Conservation (phyloP, 2,329 filamentous ascomycete genomes). For the Talaromyces sp. region DNA sequence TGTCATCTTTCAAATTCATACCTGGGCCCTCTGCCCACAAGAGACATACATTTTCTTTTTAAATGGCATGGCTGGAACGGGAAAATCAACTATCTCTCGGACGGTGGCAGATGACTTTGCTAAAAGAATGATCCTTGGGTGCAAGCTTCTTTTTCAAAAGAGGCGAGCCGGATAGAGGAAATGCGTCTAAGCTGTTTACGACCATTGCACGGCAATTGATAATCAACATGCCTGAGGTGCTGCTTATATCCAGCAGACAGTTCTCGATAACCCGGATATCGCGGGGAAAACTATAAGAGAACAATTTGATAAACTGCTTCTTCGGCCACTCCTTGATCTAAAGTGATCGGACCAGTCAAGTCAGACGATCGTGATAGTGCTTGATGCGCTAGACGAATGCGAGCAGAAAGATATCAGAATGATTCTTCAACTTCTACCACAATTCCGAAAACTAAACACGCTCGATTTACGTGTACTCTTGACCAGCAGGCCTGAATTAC, state of each 20-base stretch:
- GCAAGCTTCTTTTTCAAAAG: constrained; percentile 10
- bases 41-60: constrained; percentile 36
- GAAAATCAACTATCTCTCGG: constrained; percentile 26
- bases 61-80: constrained; percentile 16
- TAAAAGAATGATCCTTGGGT: constrained; percentile 27
- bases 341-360: too few species aligned
- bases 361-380: not conserved
- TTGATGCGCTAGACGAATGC: constrained; percentile 33
- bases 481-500: constrained; percentile 32
- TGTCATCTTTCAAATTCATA: constrained; percentile 18
- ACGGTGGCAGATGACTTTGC: constrained; percentile 29
- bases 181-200: constrained; percentile 40
- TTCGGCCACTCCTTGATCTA: constrained; percentile 5
- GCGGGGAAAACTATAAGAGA: constrained; percentile 21
- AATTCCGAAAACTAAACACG: constrained; percentile 3
- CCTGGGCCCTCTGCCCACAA: constrained; percentile 21
- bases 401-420: constrained; percentile 21
- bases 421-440: constrained; percentile 27
- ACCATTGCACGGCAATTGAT: constrained; percentile 33
- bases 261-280: constrained; percentile 25
- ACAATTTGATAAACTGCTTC: constrained; percentile 30
- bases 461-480: constrained; percentile 27
- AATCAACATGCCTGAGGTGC: constrained; percentile 30
- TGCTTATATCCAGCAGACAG: constrained; percentile 10
- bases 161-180: constrained; percentile 26